phyloP scores from a whole-genome alignment of 345 rosid species.

The Pistacia integerrima region DNA sequence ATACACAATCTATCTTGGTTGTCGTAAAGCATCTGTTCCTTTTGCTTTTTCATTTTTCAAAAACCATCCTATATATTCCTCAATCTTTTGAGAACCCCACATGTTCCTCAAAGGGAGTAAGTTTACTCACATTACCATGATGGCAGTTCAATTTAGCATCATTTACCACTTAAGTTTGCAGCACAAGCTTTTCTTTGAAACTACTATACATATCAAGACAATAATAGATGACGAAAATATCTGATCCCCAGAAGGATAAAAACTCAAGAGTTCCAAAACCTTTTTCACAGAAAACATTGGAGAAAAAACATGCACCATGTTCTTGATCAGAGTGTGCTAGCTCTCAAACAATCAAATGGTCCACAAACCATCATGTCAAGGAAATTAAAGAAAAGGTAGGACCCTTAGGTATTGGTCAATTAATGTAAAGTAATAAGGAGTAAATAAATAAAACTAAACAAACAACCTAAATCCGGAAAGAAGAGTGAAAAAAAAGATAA shows the following conservation, averaged over 20 bases:
- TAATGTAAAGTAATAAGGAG: no score
- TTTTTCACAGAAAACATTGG: neutral
- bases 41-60: neutral
- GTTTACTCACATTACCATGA: neutral
- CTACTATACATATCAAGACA: neutral
- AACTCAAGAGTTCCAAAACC: neutral
- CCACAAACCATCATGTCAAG: neutral
- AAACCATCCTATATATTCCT: neutral
- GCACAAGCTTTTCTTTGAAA: neutral
- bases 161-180: neutral
- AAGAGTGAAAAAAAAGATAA: no score
- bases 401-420: no score
- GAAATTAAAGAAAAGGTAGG: no score
- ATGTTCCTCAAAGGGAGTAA: neutral
- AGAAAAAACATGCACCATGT: neutral
- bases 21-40: neutral
- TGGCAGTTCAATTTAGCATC: neutral
- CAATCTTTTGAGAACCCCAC: neutral
- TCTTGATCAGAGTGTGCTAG: no score
- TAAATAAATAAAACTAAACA: no score
- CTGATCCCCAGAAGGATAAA: neutral
- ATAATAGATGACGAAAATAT: neutral
- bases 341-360: neutral
- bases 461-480: no score
- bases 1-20: neutral